phyloP scores from a whole-genome alignment of 495 filamentous ascomycete species.

The Neurospora sp. region DNA sequence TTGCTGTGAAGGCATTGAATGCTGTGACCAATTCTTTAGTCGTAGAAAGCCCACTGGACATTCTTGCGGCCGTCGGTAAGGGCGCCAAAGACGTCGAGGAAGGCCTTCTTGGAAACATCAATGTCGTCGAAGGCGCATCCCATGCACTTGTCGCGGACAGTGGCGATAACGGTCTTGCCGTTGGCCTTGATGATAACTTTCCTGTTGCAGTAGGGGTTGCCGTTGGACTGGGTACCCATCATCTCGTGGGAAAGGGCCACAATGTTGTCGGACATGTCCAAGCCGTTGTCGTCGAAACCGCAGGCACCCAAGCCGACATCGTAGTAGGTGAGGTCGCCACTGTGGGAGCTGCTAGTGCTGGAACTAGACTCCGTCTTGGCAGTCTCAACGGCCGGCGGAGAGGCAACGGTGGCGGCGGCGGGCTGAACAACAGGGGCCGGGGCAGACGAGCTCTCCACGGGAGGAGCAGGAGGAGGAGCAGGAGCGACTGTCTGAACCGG shows the following conservation, averaged over 20 bases:
- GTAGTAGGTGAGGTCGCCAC: constrained; percentile 40
- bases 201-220: constrained; percentile 56
- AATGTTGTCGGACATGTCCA: constrained; percentile 30
- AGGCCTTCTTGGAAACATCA: constrained; percentile 39
- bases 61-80: constrained; percentile 24
- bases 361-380: background rate
- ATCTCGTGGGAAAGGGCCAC: constrained; percentile 32
- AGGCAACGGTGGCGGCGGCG: constrained; percentile 5
- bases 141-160: constrained; percentile 65
- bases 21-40: constrained; percentile 8
- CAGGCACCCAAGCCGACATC: constrained; percentile 34
- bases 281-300: constrained; percentile 31
- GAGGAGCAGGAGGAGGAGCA: constrained; percentile 2
- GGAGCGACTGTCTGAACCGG: background rate
- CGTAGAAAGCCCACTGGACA: constrained; percentile 33
- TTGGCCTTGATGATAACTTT: constrained; percentile 47
- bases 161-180: constrained; percentile 46
- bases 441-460: background rate
- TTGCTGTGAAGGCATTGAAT: background rate
- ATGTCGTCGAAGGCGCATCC: constrained; percentile 44
- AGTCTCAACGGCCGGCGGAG: constrained; percentile 9
- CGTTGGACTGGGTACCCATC: constrained; percentile 37
- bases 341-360: constrained; percentile 11
- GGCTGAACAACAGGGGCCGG: constrained; percentile 1
- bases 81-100: constrained; percentile 30